Evolutionary conservation across 768 basidiomycete genomes (phyloP).

Genomic region (Tricholoma sp.): DNA sequence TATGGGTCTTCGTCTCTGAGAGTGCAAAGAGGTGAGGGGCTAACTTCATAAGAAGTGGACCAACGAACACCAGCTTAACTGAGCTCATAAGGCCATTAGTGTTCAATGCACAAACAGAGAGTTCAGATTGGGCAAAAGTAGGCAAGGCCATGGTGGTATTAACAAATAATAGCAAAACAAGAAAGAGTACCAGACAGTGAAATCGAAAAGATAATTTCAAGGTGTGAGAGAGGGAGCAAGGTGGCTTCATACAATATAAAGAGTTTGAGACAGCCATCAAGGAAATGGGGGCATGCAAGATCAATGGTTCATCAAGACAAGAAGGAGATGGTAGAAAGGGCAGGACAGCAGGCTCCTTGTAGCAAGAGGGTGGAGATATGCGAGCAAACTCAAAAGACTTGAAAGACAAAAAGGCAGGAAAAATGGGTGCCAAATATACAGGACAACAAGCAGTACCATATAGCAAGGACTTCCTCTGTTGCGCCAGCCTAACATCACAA

Average conservation of each 20-base stretch:
- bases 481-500: neutral
- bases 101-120: conserved; percentile 4
- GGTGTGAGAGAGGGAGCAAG: neutral
- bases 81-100: conserved; percentile 5
- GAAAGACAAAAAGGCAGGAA: neutral
- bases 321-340: neutral
- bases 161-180: neutral
- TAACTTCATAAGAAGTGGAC: too few relatives aligned
- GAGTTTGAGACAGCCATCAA: neutral
- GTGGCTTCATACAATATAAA: neutral
- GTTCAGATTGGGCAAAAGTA: neutral
- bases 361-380: neutral
- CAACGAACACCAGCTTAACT: conserved; percentile 3
- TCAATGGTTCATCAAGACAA: neutral
- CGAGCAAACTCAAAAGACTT: neutral
- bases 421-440: neutral
- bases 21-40: too few relatives aligned
- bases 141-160: neutral
- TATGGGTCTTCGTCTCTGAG: too few relatives aligned
- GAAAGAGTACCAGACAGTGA: neutral
- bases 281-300: neutral
- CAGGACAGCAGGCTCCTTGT: neutral
- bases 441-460: too few relatives aligned
- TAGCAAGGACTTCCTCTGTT: too few relatives aligned
- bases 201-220: neutral